A percentile compares a stretch with the other conserved stretches of the same genome.
Evolutionary conservation across 1,284 basidiomycete species (phyloP).

Genomic region (Marasmius sp.): DNA sequence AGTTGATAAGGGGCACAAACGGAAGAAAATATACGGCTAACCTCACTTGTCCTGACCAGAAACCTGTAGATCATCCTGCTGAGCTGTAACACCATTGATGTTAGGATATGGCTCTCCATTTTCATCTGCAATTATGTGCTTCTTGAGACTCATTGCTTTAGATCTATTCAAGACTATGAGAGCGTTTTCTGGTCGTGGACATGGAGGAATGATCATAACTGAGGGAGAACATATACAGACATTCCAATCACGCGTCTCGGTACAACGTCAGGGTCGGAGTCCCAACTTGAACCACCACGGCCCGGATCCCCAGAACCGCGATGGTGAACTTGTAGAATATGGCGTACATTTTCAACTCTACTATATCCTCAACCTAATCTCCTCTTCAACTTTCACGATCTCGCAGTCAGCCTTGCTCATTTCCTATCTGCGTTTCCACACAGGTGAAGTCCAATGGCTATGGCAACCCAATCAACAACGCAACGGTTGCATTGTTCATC

Average conservation of each 20-base stretch:
- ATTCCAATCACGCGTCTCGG: not conserved
- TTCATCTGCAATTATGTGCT: constrained; percentile 57
- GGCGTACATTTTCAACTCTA: not conserved
- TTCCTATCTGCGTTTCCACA: constrained; percentile 83
- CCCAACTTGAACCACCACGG: not conserved
- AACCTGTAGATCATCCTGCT: constrained; percentile 52
- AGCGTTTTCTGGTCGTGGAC: constrained; percentile 62
- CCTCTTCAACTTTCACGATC: constrained; percentile 56
- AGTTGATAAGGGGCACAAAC: constrained; percentile 16
- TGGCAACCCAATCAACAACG: not conserved
- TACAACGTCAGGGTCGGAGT: not conserved
- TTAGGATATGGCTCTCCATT: constrained; percentile 54
- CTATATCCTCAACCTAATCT: constrained; percentile 15
- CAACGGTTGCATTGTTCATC: not conserved
- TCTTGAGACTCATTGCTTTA: constrained; percentile 58
- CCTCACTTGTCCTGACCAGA: constrained; percentile 69
- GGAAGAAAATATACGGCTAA: constrained; percentile 29
- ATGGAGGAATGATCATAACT: constrained; percentile 34
- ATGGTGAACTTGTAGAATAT: not conserved
- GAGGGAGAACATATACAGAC: constrained; percentile 9
- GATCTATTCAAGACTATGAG: constrained; percentile 55
- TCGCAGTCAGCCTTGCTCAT: constrained; percentile 77
- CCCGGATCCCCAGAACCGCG: no score
- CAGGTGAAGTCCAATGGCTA: constrained; percentile 79
- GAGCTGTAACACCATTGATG: constrained; percentile 51